These are phyloP conservation scores for Trametes maxima DNA, from an alignment of 768 basidiomycete genomes.

Conservation along the genomic window DNA sequence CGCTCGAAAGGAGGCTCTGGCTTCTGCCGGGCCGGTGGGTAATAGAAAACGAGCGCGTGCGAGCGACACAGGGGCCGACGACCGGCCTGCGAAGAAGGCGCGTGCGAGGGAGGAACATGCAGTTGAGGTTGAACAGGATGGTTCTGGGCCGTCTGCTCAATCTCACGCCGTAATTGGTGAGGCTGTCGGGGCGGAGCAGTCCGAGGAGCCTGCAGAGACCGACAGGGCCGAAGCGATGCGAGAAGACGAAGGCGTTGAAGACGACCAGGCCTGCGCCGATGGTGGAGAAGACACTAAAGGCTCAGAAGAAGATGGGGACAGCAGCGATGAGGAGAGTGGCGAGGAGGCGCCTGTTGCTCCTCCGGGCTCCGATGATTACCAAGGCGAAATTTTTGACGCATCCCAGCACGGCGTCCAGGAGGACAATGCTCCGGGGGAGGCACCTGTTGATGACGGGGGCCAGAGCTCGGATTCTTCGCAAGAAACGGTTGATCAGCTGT, in stretches of 20 bases:
- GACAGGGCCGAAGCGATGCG: background rate
- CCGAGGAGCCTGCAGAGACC: background rate
- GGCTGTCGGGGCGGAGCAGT: background rate
- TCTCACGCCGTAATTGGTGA: background rate
- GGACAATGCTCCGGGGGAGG: background rate
- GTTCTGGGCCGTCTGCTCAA: background rate
- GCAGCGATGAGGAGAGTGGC: background rate
- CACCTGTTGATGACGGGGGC: background rate
- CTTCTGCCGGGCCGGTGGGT: background rate
- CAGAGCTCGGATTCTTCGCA: background rate
- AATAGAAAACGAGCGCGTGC: background rate
- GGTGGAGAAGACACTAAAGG: background rate
- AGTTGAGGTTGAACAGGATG: background rate
- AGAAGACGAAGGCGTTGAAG: background rate
- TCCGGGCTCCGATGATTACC: slow-evolving; percentile 16
- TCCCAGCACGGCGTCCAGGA: background rate
- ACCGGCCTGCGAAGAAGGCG: slow-evolving; percentile 12
- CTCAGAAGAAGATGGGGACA: background rate
- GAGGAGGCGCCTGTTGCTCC: background rate
- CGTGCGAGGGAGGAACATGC: background rate
- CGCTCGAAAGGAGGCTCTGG: background rate
- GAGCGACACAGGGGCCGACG: background rate
- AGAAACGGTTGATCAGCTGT: slow-evolving; percentile 1
- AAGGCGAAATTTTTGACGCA: slow-evolving; percentile 15
- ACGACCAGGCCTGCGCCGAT: background rate